Evolutionary conservation across 106 monocot genomes (phyloP), one percentile per base, ranked within the genome.

Genomic region (Triglochin maritima): DNA sequence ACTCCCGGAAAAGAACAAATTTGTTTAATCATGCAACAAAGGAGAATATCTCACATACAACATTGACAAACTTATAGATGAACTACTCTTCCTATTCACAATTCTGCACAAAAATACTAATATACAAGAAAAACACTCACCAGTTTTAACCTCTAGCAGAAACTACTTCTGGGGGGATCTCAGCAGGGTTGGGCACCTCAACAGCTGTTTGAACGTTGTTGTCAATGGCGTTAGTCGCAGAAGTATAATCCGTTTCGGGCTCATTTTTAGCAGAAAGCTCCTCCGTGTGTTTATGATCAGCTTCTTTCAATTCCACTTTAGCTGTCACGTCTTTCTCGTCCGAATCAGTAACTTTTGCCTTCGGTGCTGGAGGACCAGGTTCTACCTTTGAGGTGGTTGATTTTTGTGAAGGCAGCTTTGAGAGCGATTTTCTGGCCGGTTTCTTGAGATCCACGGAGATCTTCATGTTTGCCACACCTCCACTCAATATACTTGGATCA

Each of bases 371-470:
- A 44, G 49, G 2, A 61, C 48, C 59, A 7, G 12, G 17, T 60
- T 61, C 60, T 49, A 50, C 3, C 44, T 76, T 80, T n/a, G 59
- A 13, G 5, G 74, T 47, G 49, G 69, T 44, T 71, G 76, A 46
- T 78, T 80, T 79, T 56, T 67, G 74, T 51, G 86, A 73, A 15
- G 81, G 66, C 0, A 68, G 63, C 72, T 71, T 90, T 17, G 79
- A 50, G 48, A 77, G 63, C 7, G 74, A 61, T 60, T 80, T 87
- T 43, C 74, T 67, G 45, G 49, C 12, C 9, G 66, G 70, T 45
- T 85, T 92, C 57, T 79, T 29, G 29, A 29, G 13, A 61, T 49
- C 50, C 13, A 49, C 41, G 14, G 71, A 41, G 64, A 7, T 44
- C 29, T 29, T 29, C 11, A 53, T 60, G 17, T 59, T 62, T 50